Evolutionary conservation across 2,329 filamentous ascomycete species (phyloP).

Genomic region (Trichophyton schoenleinii): DNA sequence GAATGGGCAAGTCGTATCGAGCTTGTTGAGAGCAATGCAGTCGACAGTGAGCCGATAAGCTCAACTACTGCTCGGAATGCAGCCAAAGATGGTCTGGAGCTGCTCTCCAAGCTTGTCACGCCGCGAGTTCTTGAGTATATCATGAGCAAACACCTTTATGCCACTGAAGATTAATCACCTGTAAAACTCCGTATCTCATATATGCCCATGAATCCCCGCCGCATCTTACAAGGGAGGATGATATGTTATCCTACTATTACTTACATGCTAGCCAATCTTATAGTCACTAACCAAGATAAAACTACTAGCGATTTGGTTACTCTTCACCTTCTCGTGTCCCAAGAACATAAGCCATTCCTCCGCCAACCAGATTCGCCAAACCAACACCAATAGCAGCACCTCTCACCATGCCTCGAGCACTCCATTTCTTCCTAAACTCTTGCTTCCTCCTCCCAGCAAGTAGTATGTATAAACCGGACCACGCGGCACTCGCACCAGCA

Average conservation of each 20-base stretch:
- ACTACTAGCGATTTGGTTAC: constrained; percentile 14
- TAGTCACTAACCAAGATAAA: neutral
- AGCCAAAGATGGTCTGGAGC: constrained; percentile 19
- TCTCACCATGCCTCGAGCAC: constrained; percentile 33
- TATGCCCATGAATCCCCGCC: neutral
- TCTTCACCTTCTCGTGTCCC: constrained; percentile 32
- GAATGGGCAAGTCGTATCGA: constrained; percentile 34
- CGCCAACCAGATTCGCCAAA: constrained; percentile 34
- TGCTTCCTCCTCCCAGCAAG: constrained; percentile 47
- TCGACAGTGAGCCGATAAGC: constrained; percentile 28
- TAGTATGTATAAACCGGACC: constrained; percentile 53
- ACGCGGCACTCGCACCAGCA: constrained; percentile 51
- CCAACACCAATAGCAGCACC: constrained; percentile 36
- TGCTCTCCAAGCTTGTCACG: constrained; percentile 27
- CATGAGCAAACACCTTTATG: constrained; percentile 22
- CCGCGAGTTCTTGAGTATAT: constrained; percentile 24
- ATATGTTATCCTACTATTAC: neutral
- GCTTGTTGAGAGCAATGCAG: constrained; percentile 28
- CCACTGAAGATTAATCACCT: neutral
- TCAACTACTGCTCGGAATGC: constrained; percentile 33
- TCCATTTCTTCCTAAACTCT: constrained; percentile 34
- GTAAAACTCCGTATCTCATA: neutral
- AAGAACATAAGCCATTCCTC: constrained; percentile 35
- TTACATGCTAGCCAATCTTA: neutral
- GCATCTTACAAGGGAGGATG: neutral